Evolutionary conservation across 495 filamentous ascomycete species (phyloP).

Genomic region (Penicillium roqueforti): DNA sequence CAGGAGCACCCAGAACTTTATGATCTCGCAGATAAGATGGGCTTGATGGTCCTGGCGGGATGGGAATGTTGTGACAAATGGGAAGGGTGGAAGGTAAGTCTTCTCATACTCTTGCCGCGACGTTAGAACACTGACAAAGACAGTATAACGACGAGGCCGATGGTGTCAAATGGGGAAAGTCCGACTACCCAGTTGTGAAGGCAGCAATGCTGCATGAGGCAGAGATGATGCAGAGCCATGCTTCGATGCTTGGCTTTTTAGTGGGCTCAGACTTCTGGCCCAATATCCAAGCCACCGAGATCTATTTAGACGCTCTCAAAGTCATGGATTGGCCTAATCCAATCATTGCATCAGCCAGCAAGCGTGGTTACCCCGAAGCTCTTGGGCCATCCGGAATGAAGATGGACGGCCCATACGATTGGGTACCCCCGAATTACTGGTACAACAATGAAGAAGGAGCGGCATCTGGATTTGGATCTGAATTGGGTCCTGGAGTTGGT

Average conservation of each 20-base stretch:
- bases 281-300: conserved; percentile 48
- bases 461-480: conserved; percentile 60
- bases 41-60: conserved; percentile 58
- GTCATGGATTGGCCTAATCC: conserved; percentile 54
- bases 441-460: conserved; percentile 49
- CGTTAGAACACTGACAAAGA: not conserved
- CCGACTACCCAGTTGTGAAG: conserved; percentile 53
- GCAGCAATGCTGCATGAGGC: conserved; percentile 57
- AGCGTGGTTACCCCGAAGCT: conserved; percentile 47
- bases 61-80: conserved; percentile 71
- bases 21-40: conserved; percentile 52
- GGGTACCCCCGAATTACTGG: conserved; percentile 64
- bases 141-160: conserved; percentile 53
- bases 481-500: conserved; percentile 57
- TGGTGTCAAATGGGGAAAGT: conserved; percentile 44
- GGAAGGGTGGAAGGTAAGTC: conserved; percentile 53
- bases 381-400: conserved; percentile 58
- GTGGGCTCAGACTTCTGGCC: conserved; percentile 63
- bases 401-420: conserved; percentile 67
- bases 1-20: conserved; percentile 60
- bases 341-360: conserved; percentile 54
- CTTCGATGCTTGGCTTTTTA: conserved; percentile 52
- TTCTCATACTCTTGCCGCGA: not conserved
- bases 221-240: conserved; percentile 55
- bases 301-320: conserved; percentile 48